Evolutionary conservation across 441 rosid species (phyloP), one percentile per base, ranked within the genome.

Genomic region (Populus trichocarpa): DNA sequence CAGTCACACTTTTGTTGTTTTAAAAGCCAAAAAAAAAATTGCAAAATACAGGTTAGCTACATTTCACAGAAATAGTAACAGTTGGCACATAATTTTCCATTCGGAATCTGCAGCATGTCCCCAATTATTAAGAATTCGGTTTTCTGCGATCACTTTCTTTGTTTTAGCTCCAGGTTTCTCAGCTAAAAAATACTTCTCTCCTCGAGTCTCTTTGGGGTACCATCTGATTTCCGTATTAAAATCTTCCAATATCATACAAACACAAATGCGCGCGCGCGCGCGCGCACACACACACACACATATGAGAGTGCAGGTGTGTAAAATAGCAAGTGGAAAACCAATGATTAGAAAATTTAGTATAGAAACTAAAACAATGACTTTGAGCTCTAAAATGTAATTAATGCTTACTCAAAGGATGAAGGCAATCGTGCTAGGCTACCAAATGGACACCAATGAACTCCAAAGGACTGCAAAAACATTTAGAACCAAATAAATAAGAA

Each of bases 361-460:
- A 50, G 57, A 1, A 50, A 14, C 57, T 50, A 50, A 50, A 14
- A 50, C 57, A 50, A 4, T 50, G 57, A 50, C 20, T 50, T 14
- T 50, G 57, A 14, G 20, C 33, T 33, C 33, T 6, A 68, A 30
- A 1, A 68, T 16, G 40, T 76, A 73, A 66, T 80, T 79, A 26
- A 40, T 10, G 80, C 94, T 92, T 88, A 92, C 95, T 91, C 93
- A 74, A 90, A 88, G 38, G 90, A 84, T 80, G 83, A 88, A 66
- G 85, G 86, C 50, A 88, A 66, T 77, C 83, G 88, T 69, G 90
- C 78, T 80, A 86, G 83, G 77, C 84, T 89, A 74, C 90, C 92
- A 84, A 87, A 90, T 0, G 97, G 97, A 79, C 95, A 92, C 93
- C 95, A 92, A 36, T 90, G 97, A 82, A 88, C 85, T 77, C 90